Base-by-base conservation (phyloP, 352 stramenopile species). In the Blastocystis sp. region DNA sequence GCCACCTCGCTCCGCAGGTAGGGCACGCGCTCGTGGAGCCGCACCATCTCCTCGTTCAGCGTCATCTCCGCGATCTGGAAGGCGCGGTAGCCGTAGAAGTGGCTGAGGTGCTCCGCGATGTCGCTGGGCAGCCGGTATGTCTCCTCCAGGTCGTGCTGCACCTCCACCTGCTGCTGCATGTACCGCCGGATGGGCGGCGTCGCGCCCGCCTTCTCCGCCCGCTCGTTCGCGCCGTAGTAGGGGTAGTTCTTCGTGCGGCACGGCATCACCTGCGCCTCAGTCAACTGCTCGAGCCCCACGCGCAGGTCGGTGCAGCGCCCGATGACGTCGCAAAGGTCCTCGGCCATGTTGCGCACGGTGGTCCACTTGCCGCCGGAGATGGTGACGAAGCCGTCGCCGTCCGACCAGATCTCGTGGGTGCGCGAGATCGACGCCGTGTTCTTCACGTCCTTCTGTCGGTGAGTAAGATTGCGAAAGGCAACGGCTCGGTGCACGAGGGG, bases 321-420 rank as follows among this genome's bases (percentile, higher is more conserved):
- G 52, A 84, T 84, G 2, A 45, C 23, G 41, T 84, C 74, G 41
- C 66, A 97, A 92, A 76, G 95, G 82, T 98, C 95, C 90, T 98
- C 92, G 1, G 95, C 95, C 95, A 98, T 98, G 64, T 94, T 92
- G 61, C 95, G 92, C 90, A 96, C 98, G 59, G 95, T 98, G 7
- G 95, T 98, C 95, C 95, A 98, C 91, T 98, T 98, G 81, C 95
- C 95, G 23, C 95, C 95, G 21, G 95, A 94, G 88, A 98, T 97
- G 59, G 95, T 97, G 45, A 98, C 93, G 89, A 98, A 91, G 89
- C 94, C 93, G 67, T 93, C 95, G 9, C 92, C 86, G 1, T 92
- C 93, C 7, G 97, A 93, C 84, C 97, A 95, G 19, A 98, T 93
- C 21, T 98, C 93, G 91, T 98, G 95, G 79, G 97, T 95, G 45